These are phyloP conservation scores for Fusarium buharicum DNA, from an alignment of 2,329 filamentous ascomycete genomes.

Conservation along the genomic window DNA sequence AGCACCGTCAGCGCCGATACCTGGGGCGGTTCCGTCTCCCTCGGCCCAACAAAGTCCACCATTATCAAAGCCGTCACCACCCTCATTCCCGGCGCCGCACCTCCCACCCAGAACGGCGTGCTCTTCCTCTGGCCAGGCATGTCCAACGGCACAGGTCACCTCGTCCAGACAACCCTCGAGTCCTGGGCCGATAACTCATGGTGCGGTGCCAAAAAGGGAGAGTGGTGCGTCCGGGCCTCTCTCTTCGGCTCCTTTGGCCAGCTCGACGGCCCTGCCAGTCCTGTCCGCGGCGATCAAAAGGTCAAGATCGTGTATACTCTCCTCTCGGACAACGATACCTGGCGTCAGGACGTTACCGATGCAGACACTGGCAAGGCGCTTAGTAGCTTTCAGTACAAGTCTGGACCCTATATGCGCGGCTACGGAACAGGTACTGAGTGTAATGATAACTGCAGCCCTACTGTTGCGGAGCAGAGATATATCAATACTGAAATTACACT, in stretches of 20 bases:
- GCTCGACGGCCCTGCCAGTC: constrained; percentile 23
- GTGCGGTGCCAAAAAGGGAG: constrained; percentile 31
- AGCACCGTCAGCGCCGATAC: constrained; percentile 20
- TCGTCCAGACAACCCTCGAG: constrained; percentile 37
- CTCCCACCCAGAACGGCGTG: constrained; percentile 26
- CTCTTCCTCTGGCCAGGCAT: constrained; percentile 38
- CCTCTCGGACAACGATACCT: constrained; percentile 36
- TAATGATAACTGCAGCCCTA: constrained; percentile 28
- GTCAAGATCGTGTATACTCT: constrained; percentile 37
- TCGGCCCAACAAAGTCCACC: constrained; percentile 36
- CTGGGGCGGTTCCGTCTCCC: constrained; percentile 38
- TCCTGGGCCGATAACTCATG: constrained; percentile 37
- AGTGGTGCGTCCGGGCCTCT: constrained; percentile 37
- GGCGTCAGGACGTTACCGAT: constrained; percentile 33
- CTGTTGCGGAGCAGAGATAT: constrained; percentile 31
- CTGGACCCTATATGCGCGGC: constrained; percentile 34
- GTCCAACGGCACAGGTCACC: constrained; percentile 38
- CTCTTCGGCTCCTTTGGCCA: constrained; percentile 37
- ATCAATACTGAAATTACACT: constrained; percentile 36
- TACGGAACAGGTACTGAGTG: constrained; percentile 40
- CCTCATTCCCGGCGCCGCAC: constrained; percentile 28
- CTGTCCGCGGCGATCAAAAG: constrained; percentile 33
- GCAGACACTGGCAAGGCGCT: constrained; percentile 30
- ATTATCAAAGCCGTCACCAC: constrained; percentile 40
- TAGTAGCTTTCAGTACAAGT: constrained; percentile 32